A percentile compares a stretch with the other conserved stretches of the same genome.
These are phyloP conservation scores for Nyssa sinensis DNA, from an alignment of 148 eudicot species.

Conservation along the genomic window DNA sequence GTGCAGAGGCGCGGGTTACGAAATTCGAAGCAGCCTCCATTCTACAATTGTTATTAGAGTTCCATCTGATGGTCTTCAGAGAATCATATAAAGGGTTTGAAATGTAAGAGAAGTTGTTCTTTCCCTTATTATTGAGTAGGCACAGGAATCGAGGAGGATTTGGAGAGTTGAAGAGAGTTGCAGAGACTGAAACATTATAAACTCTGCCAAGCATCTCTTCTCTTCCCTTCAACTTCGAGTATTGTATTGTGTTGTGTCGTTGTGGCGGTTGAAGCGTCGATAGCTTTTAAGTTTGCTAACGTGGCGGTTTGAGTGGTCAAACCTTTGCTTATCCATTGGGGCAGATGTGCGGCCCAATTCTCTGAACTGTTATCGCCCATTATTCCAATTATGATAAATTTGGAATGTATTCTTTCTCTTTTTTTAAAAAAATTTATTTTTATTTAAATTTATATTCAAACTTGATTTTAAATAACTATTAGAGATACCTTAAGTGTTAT, in stretches of 20 bases:
- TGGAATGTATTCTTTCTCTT: too few relatives aligned
- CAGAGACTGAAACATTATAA: conserved; percentile 12
- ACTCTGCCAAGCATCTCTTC: conserved; percentile 36
- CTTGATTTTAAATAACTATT: too few relatives aligned
- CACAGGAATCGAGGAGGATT: conserved; percentile 12
- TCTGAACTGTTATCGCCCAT: too few relatives aligned
- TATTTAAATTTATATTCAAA: too few relatives aligned
- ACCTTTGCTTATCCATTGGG: not conserved
- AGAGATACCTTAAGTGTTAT: too few relatives aligned
- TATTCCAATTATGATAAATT: too few relatives aligned
- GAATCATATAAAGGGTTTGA: conserved; percentile 24
- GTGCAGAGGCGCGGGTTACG: conserved; percentile 49
- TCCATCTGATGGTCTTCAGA: conserved; percentile 28
- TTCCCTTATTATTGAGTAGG: not conserved
- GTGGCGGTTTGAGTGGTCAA: conserved; percentile 26
- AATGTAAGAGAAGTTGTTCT: conserved; percentile 11
- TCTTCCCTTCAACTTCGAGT: not conserved
- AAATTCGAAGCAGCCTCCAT: conserved; percentile 28
- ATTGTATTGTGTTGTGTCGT: not conserved
- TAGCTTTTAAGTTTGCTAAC: conserved; percentile 7
- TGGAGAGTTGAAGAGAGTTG: conserved; percentile 22
- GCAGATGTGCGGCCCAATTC: not conserved
- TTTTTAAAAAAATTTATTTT: too few relatives aligned
- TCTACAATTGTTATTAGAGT: conserved; percentile 4
- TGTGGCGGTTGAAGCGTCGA: not conserved